Percentiles rank a stretch among this genome's conserved stretches.
Conservation (phyloP, 2,329 filamentous ascomycete genomes). For the Neonectria ditissima region DNA sequence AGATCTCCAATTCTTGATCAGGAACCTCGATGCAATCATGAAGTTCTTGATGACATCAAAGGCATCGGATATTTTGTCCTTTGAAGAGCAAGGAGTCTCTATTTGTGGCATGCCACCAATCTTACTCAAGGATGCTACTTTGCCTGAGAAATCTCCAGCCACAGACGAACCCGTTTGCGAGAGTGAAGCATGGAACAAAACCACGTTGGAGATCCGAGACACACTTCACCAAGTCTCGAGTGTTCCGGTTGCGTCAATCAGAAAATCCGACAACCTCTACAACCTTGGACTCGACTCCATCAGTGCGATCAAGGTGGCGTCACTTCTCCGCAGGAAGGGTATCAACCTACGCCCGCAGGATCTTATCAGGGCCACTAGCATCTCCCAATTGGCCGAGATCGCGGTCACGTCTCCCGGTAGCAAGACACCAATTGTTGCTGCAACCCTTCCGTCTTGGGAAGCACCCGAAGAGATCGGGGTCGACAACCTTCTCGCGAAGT, state of each 20-base stretch:
- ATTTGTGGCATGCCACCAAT: conserved; percentile 71
- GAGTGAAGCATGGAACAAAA: conserved; percentile 48
- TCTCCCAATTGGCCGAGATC: conserved; percentile 70
- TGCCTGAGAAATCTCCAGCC: conserved; percentile 4
- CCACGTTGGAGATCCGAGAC: conserved; percentile 56
- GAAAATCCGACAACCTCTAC: conserved; percentile 75
- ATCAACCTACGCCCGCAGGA: conserved; percentile 76
- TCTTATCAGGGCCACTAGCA: conserved; percentile 74
- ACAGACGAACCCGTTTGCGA: not conserved
- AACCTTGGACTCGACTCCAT: conserved; percentile 93
- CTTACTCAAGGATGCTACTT: conserved; percentile 9
- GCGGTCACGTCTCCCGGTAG: conserved; percentile 7
- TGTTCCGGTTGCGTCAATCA: conserved; percentile 68
- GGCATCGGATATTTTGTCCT: conserved; percentile 64
- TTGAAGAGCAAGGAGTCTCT: conserved; percentile 64
- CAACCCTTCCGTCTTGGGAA: conserved; percentile 35
- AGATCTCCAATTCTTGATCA: conserved; percentile 64
- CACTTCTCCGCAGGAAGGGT: conserved; percentile 73
- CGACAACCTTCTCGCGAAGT: conserved; percentile 50
- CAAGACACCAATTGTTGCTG: not conserved
- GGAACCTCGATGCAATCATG: conserved; percentile 70
- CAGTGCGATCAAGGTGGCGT: conserved; percentile 85
- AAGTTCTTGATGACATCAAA: conserved; percentile 63
- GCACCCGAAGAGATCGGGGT: conserved; percentile 55
- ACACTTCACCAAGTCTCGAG: conserved; percentile 70